phyloP scores from a whole-genome alignment of 2,329 filamentous ascomycete genomes.

The Juglanconis sp. region DNA sequence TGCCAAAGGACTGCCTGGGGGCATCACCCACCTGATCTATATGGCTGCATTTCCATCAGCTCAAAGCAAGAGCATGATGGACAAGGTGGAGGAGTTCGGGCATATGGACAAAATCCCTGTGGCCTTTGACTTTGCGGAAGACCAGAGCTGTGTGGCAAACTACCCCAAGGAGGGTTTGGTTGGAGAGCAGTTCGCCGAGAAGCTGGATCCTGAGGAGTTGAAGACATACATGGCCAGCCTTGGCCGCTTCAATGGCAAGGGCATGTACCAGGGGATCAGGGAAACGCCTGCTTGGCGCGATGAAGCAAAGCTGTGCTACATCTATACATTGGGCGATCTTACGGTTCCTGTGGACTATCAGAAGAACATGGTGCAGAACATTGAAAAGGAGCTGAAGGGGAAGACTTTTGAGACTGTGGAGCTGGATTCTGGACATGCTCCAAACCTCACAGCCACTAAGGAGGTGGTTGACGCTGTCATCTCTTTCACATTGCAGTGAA shows the following conservation, averaged over 20 bases:
- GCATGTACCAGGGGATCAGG: background rate
- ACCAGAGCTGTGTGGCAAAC: background rate
- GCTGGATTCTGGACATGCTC: constrained; percentile 15
- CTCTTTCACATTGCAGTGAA: background rate
- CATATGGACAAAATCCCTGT: background rate
- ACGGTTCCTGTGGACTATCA: constrained; percentile 11
- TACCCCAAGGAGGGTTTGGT: constrained; percentile 1
- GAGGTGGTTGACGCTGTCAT: constrained; percentile 9
- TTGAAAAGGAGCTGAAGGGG: constrained; percentile 2
- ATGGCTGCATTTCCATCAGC: constrained; percentile 9
- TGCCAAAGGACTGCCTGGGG: constrained; percentile 19
- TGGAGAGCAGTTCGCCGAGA: background rate
- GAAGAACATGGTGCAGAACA: constrained; percentile 6
- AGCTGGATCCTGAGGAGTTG: background rate
- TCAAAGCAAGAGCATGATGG: background rate
- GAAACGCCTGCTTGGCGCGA: constrained; percentile 6
- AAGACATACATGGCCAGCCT: background rate
- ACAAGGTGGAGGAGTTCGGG: constrained; percentile 1
- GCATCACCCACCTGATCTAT: constrained; percentile 23
- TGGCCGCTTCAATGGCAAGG: background rate
- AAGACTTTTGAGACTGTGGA: background rate
- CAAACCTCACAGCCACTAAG: constrained; percentile 7
- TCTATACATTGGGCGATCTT: constrained; percentile 6
- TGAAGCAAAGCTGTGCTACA: constrained; percentile 5
- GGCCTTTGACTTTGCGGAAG: constrained; percentile 4